Evolutionary conservation across 106 monocot genomes (phyloP).

Genomic region (Dioscorea zingiberensis): DNA sequence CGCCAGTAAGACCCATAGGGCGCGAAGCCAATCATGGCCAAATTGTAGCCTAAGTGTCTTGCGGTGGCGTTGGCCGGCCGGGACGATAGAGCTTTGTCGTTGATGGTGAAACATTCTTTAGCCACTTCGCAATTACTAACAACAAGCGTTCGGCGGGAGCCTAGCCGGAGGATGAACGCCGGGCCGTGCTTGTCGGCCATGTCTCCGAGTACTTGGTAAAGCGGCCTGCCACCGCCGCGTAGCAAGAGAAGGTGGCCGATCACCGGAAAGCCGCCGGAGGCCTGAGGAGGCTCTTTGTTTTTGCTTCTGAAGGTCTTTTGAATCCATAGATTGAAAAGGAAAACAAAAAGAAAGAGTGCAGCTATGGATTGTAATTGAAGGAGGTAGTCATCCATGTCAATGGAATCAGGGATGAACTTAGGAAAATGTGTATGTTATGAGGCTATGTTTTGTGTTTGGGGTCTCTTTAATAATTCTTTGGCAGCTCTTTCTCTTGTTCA

Average conservation of each 20-base stretch:
- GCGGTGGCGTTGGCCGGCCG: slow-evolving; percentile 13
- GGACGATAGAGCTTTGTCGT: slow-evolving; percentile 22
- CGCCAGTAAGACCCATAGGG: slow-evolving; percentile 38
- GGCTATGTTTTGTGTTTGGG: no score
- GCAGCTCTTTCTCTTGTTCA: no score
- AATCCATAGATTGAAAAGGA: slow-evolving; percentile 1
- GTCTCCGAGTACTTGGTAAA: slow-evolving; percentile 6
- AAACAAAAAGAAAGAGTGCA: neutral
- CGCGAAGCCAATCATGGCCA: slow-evolving; percentile 30
- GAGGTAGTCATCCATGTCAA: no score
- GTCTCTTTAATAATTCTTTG: no score
- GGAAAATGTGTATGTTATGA: no score
- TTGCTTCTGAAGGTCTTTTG: neutral
- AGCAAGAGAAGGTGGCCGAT: slow-evolving; percentile 36
- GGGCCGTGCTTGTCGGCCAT: slow-evolving; percentile 30
- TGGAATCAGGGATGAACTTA: no score
- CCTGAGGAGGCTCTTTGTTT: slow-evolving; percentile 8
- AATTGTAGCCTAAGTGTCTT: slow-evolving; percentile 27
- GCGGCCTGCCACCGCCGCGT: neutral
- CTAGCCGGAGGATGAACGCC: slow-evolving; percentile 22
- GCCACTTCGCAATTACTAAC: slow-evolving; percentile 12
- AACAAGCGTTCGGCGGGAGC: slow-evolving; percentile 9
- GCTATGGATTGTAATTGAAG: no score
- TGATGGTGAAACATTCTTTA: slow-evolving; percentile 21
- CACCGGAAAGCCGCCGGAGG: slow-evolving; percentile 23